These are phyloP conservation scores for Ophiocordyceps camponoti-leonardi DNA, from an alignment of 2,329 filamentous ascomycete species.

Conservation along the genomic window DNA sequence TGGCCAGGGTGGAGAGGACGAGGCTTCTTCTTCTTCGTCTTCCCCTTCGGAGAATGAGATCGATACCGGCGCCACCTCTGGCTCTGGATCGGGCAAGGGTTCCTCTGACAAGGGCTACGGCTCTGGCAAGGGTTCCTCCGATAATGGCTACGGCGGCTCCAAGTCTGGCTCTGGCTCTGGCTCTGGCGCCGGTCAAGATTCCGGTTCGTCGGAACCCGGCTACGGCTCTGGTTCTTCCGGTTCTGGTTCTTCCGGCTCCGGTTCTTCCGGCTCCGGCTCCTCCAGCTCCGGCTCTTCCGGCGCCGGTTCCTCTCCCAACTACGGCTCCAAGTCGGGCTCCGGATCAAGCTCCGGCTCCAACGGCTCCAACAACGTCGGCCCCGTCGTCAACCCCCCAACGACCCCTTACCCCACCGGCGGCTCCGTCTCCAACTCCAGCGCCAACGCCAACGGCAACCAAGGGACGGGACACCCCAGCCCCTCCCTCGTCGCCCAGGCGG, in stretches of 20 bases:
- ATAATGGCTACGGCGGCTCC: slow-evolving; percentile 2
- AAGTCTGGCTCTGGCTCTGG: slow-evolving; percentile 12
- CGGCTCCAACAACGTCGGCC: no score
- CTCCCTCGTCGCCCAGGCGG: slow-evolving; percentile 1
- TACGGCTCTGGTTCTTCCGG: not conserved
- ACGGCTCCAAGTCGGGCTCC: no score
- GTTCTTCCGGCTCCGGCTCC: slow-evolving; percentile 10
- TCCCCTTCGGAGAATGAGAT: slow-evolving; percentile 4
- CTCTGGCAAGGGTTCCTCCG: slow-evolving; percentile 4
- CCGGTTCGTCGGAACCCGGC: not conserved
- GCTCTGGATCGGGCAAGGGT: slow-evolving; percentile 4
- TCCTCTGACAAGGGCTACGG: slow-evolving; percentile 4
- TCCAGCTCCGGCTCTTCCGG: slow-evolving; percentile 5
- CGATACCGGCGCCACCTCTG: not conserved
- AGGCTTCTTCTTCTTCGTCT: not conserved
- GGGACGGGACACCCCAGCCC: not conserved
- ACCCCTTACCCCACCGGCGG: not conserved
- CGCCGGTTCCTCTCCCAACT: slow-evolving; percentile 7
- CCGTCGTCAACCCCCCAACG: no score
- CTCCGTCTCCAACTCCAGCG: not conserved
- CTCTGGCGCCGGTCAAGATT: slow-evolving; percentile 2
- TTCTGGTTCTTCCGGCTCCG: not conserved
- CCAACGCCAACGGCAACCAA: not conserved
- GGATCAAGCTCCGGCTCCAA: no score
- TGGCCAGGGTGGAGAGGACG: not conserved